Percentiles rank a stretch among this genome's conserved stretches.
phyloP scores from a whole-genome alignment of 768 basidiomycete genomes.

The Cystobasidiopsis lactophilus region DNA sequence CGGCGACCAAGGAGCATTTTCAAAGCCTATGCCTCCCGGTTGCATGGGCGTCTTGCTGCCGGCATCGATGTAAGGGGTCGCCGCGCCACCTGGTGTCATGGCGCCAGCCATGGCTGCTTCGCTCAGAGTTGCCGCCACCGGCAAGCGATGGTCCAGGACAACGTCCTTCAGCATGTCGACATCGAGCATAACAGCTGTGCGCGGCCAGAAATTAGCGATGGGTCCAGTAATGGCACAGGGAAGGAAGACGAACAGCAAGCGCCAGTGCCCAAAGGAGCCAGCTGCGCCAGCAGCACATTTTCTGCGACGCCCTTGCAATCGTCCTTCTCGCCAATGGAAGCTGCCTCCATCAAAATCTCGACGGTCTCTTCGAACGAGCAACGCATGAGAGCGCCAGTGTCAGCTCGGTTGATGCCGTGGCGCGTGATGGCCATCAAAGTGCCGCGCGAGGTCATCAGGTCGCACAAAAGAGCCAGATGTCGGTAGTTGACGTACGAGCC shows the following conservation, averaged over 20 bases:
- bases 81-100: constrained; percentile 42
- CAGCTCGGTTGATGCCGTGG: constrained; percentile 95
- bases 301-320: constrained; percentile 98
- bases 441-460: constrained; percentile 94
- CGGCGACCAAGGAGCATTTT: constrained; percentile 75
- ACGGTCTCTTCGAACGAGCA: constrained; percentile 99
- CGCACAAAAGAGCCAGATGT: constrained; percentile 85
- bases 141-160: constrained; percentile 82
- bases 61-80: constrained; percentile 62
- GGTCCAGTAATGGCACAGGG: constrained; percentile 16
- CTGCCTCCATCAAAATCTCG: constrained; percentile 96
- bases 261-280: constrained; percentile 99
- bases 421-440: constrained; percentile 91
- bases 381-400: constrained; percentile 95
- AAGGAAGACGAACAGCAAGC: constrained; percentile 10
- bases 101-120: constrained; percentile 28
- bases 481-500: constrained; percentile 99
- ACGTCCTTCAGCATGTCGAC: constrained; percentile 98
- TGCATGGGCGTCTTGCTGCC: constrained; percentile 64
- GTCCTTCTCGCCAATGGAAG: constrained; percentile 91
- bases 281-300: constrained; percentile 95
- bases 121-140: constrained; percentile 54
- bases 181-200: constrained; percentile 67
- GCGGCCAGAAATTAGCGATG: constrained; percentile 30
- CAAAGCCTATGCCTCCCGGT: constrained; percentile 55